Evolutionary conservation across 352 stramenopile genomes (phyloP).

Genomic region (Phytophthora pluvialis): DNA sequence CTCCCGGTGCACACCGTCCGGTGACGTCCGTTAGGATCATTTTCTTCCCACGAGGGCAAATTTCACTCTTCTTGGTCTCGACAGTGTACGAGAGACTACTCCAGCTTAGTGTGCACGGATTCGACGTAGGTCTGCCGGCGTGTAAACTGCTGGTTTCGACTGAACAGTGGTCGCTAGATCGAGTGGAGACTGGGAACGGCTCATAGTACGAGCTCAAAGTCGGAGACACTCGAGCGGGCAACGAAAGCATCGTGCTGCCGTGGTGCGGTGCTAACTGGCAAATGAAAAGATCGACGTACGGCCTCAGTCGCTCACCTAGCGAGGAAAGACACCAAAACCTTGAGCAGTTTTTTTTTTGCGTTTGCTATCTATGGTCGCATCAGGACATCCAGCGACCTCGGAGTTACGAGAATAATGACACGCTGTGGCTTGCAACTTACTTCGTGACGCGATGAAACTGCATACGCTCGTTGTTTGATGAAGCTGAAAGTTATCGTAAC

Average conservation of each 20-base stretch:
- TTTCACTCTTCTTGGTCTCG: conserved; percentile 12
- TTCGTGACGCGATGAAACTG: no score
- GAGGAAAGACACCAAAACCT: background rate
- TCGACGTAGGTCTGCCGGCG: background rate
- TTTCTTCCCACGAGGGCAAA: conserved; percentile 30
- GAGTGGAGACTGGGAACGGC: conserved; percentile 7
- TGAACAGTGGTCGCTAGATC: conserved; percentile 11
- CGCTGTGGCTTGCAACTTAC: no score
- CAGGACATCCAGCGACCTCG: background rate
- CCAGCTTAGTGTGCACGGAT: conserved; percentile 33
- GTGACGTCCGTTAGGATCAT: conserved; percentile 64
- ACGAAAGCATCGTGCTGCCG: background rate
- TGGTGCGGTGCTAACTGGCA: background rate
- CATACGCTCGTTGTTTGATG: no score
- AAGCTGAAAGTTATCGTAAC: no score
- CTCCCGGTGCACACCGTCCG: conserved; percentile 55
- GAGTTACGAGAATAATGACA: background rate
- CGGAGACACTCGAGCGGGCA: background rate
- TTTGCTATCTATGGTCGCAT: conserved; percentile 17
- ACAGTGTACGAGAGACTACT: conserved; percentile 27
- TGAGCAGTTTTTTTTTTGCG: background rate
- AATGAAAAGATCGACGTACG: conserved; percentile 1
- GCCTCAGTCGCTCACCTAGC: no score
- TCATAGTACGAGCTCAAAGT: conserved; percentile 7
- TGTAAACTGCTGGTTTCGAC: conserved; percentile 1